Base-by-base conservation (phyloP, 345 rosid species). In the Chamaenerion angustifolium region DNA sequence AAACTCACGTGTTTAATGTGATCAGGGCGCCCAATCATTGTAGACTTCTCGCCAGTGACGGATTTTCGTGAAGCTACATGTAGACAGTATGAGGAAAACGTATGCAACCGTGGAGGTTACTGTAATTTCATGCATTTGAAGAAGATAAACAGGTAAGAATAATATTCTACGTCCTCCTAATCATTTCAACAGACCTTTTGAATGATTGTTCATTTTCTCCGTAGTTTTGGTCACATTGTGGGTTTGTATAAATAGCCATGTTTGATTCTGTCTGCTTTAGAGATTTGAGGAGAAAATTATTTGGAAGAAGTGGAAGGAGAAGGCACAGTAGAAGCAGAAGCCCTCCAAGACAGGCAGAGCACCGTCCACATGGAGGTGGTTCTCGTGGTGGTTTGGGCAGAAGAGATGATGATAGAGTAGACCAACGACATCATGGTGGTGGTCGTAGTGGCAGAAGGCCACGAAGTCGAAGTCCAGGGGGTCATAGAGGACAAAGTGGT, bases 111-210 rank as follows among this genome's bases (percentile, higher is more conserved):
- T 44, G 81, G 81, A 52, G 78, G 81, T 23, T 75, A 72, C 51
- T 78, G 84, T 71, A 78, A 78, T 60, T 78, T 78, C 61, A 74
- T 75, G 80, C 84, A 78, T 65, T 68, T 78, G 53, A 78, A 78
- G 60, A 75, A 65, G 65, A 75, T 72, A 45, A 68, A 72, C 78
- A 69, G 72, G 80, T 78, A 19, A 25, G 19, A 37, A 51, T 10
- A 23, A 5, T 40, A 23, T 23, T 23, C 27, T 23, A 23, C 27
- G 5, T 23, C 27, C 27, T 23, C 27, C 3, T 23, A n/a, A n/a
- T n/a, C n/a, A n/a, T n/a, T n/a, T n/a, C n/a, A n/a, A n/a, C n/a
- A n/a, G n/a, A n/a, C n/a, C n/a, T n/a, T n/a, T n/a, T n/a, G n/a
- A n/a, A n/a, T n/a, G n/a, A n/a, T n/a, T n/a, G n/a, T n/a, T n/a